These are phyloP conservation scores for Lepidopterella palustris DNA, from an alignment of 495 filamentous ascomycete genomes.

Conservation along the genomic window DNA sequence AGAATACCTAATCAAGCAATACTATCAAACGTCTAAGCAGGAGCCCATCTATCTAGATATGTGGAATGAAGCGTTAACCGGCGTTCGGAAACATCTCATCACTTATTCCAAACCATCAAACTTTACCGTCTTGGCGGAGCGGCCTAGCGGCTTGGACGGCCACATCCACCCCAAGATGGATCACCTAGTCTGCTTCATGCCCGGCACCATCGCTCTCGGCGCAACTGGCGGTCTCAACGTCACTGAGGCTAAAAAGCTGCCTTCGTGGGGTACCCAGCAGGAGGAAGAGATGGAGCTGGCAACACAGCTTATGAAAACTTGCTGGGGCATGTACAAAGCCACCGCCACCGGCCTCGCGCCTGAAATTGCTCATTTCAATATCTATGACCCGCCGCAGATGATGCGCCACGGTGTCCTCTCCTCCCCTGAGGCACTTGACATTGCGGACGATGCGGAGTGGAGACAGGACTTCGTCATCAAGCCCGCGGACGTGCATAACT, in stretches of 20 bases:
- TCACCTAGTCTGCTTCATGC: constrained; percentile 95
- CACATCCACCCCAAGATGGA: constrained; percentile 86
- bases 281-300: constrained; percentile 82
- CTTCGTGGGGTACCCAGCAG: constrained; percentile 67
- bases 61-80: constrained; percentile 80
- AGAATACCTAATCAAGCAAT: constrained; percentile 97
- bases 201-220: constrained; percentile 86
- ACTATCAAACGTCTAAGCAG: constrained; percentile 80
- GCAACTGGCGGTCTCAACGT: constrained; percentile 73
- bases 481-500: constrained; percentile 70
- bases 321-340: constrained; percentile 90
- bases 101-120: constrained; percentile 74
- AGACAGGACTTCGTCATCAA: constrained; percentile 72
- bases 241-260: constrained; percentile 61
- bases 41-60: constrained; percentile 84
- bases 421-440: constrained; percentile 43
- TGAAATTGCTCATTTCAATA: constrained; percentile 85
- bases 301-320: constrained; percentile 87
- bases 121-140: constrained; percentile 81
- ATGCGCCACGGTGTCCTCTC: constrained; percentile 39
- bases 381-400: constrained; percentile 56
- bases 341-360: constrained; percentile 84
- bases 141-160: constrained; percentile 63
- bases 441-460: constrained; percentile 53
- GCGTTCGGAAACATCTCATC: constrained; percentile 85